Base-by-base conservation (phyloP, 305 asterid species). In the Fraxinus velutina region DNA sequence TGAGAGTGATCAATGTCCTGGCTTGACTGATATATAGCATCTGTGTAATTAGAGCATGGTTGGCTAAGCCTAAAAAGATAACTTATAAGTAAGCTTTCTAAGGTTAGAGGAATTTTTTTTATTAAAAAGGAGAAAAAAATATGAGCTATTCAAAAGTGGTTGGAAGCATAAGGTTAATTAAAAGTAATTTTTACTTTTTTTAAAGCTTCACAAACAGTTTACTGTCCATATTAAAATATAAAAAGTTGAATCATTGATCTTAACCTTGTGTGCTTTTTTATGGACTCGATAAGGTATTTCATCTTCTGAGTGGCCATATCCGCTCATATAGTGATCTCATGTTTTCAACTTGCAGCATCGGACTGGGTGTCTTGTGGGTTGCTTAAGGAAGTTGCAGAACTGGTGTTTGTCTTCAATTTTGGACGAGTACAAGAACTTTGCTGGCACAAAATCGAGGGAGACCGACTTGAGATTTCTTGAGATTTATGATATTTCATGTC, bases 341-440 rank as follows among this genome's bases (percentile, higher is more conserved):
- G 34, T 78, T 34, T 82, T 15, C 37, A 44, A 22, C 50, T 4
- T 73, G 85, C 91, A 89, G 90, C 91, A 89, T 75, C 89, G 90
- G 24, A 87, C 91, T 12, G 91, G 91, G 2, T 79, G 86, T 32
- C 76, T 87, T 0, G 90, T 89, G 5, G 91, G 91, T 32, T 87
- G 89, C 81, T 78, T 89, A 1, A 89, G 91, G 80, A 87, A 87
- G 62, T 74, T 86, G 84, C 91, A 89, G 85, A 85, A 84, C 74
- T 89, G 91, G 91, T 86, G 90, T 79, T 47, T 85, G 80, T 78
- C 86, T 0, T 82, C 88, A 29, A 84, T 87, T 37, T 39, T 83
- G 75, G 89, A 89, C 15, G 91, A 89, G 86, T 89, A 89, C 88
- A 89, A 84, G 84, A 87, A 29, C 44, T 82, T 80, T 60, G 89